Conservation (phyloP, 371 early-diverging fungal species). For the Circinella minor region DNA sequence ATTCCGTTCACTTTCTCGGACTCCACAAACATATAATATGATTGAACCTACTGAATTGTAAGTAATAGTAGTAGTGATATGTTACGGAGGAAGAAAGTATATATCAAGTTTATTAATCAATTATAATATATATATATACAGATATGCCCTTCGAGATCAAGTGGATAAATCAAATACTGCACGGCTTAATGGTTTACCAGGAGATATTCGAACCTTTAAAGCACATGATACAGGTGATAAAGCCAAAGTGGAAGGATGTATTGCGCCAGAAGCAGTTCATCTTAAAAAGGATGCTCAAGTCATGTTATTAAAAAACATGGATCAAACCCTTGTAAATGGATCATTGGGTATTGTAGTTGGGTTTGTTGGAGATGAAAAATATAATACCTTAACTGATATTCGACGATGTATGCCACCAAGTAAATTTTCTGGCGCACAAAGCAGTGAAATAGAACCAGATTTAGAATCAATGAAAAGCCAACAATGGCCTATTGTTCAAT, state of each 20-base stretch:
- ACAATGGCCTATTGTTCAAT: slow-evolving; percentile 62
- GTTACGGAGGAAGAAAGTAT: too few species aligned
- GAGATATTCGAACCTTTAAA: slow-evolving; percentile 35
- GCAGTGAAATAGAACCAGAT: slow-evolving; percentile 4
- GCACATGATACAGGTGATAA: slow-evolving; percentile 47
- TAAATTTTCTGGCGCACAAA: not conserved
- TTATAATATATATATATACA: slow-evolving; percentile 8
- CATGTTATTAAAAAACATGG: slow-evolving; percentile 84
- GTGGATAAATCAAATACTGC: slow-evolving; percentile 73
- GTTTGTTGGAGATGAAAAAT: slow-evolving; percentile 49
- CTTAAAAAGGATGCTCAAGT: slow-evolving; percentile 86
- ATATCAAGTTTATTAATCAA: too few species aligned
- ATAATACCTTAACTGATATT: slow-evolving; percentile 8
- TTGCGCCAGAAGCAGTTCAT: slow-evolving; percentile 59
- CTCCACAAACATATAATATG: slow-evolving; percentile 53
- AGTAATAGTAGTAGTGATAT: not conserved
- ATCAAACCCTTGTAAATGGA: slow-evolving; percentile 80
- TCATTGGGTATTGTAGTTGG: slow-evolving; percentile 75
- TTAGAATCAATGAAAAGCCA: not conserved
- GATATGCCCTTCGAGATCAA: slow-evolving; percentile 64
- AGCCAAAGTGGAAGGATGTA: slow-evolving; percentile 47
- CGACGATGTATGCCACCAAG: slow-evolving; percentile 12
- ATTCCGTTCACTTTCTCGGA: slow-evolving; percentile 60
- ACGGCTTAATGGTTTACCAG: slow-evolving; percentile 57
- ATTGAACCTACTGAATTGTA: slow-evolving; percentile 83